phyloP scores from a whole-genome alignment of 805 yeast species.

The Schwanniomyces sp. region DNA sequence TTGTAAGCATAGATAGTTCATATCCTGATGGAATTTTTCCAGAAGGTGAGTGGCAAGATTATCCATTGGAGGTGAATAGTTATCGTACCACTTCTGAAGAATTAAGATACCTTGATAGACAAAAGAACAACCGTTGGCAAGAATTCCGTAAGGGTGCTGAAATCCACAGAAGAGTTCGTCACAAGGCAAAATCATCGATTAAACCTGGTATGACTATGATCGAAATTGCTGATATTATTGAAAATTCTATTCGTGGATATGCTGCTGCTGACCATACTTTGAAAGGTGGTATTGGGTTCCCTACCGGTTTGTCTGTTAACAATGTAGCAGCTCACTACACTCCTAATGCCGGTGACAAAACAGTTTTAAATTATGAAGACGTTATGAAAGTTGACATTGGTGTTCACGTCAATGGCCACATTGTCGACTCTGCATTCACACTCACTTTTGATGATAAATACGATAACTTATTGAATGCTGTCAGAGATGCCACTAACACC shows the following conservation, averaged over 20 bases:
- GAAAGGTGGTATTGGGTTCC: slow-evolving; percentile 91
- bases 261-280: slow-evolving; percentile 65
- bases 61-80: slow-evolving; percentile 61
- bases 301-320: slow-evolving; percentile 94
- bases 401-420: slow-evolving; percentile 92
- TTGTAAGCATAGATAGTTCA: slow-evolving; percentile 62
- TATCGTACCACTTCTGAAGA: slow-evolving; percentile 86
- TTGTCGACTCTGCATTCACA: slow-evolving; percentile 94
- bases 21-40: slow-evolving; percentile 78
- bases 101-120: slow-evolving; percentile 72
- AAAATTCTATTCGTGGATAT: slow-evolving; percentile 75
- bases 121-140: slow-evolving; percentile 63
- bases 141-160: slow-evolving; percentile 96
- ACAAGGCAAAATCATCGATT: slow-evolving; percentile 68
- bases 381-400: slow-evolving; percentile 97
- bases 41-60: slow-evolving; percentile 85
- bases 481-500: slow-evolving; percentile 88
- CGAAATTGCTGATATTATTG: slow-evolving; percentile 87
- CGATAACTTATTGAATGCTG: slow-evolving; percentile 80
- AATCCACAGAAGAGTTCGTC: slow-evolving; percentile 88
- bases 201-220: slow-evolving; percentile 92
- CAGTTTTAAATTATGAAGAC: slow-evolving; percentile 78
- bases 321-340: slow-evolving; percentile 98
- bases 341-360: slow-evolving; percentile 91
- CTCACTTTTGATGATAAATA: slow-evolving; percentile 82